Base-by-base conservation (phyloP, 2,329 filamentous ascomycete species). In the Calonectria hawksworthii region DNA sequence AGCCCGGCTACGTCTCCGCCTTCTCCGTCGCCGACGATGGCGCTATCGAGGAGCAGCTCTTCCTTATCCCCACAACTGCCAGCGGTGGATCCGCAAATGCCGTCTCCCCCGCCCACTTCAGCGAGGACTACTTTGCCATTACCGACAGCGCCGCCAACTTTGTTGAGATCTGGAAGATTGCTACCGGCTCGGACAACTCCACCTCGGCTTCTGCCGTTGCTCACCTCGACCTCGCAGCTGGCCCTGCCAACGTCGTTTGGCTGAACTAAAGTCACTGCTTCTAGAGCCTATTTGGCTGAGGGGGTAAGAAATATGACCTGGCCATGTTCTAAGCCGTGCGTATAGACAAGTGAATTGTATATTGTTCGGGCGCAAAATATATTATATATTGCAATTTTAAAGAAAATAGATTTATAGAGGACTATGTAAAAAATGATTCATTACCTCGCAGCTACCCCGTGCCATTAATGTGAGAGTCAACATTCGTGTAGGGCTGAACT, bases 81-180 rank as follows among this genome's bases (percentile, higher is more conserved):
- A 76, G 72, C 32, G 74, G 74, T 4, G 74, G 74, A 13, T 70
- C 59, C 13, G 74, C 72, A 3, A 76, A 76, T 30, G 74, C 72
- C 14, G 72, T 76, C 21, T 68, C 74, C 14, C 74, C 74, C 9
- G 59, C 74, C 21, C 13, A 16, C 23, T 75, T 76, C 14, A 70
- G 65, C 30, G 74, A 76, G 66, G 61, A 75, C 8, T 68, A 63
- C 61, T 76, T 76, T 73, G 74, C 72, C 5, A 73, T 76, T 28
- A 76, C 74, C 21, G 72, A 76, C 23, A 76, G 74, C 18, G 74
- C 64, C 21, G 59, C 52, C 1, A 72, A 44, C 32, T 72, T 72
- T 32, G 63, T 72, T 7, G 70, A 72, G 21, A 26, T 72, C 11
- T 72, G 70, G 70, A 61, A 72, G 51, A 72, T 72, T 32, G 61